Evolutionary conservation across 2,329 filamentous ascomycete species (phyloP).

Genomic region (Plectosphaerella cucumerina): DNA sequence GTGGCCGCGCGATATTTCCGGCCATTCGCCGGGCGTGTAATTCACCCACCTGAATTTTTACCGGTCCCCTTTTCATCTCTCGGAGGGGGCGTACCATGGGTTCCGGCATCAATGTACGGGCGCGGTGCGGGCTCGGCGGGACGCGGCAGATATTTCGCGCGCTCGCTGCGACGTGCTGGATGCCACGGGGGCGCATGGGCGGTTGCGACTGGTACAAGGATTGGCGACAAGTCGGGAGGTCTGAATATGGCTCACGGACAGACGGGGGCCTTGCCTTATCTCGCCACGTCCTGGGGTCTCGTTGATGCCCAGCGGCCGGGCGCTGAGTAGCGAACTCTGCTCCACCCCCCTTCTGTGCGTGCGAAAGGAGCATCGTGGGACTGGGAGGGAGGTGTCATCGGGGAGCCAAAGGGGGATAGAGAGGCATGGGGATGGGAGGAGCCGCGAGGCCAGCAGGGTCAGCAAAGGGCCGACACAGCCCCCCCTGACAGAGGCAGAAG

Average conservation of each 20-base stretch:
- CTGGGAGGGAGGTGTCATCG: too few species aligned
- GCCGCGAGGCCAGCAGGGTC: too few species aligned
- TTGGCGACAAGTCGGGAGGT: too few species aligned
- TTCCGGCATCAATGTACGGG: neutral
- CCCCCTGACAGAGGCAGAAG: too few species aligned
- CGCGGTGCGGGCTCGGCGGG: neutral
- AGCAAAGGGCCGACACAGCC: too few species aligned
- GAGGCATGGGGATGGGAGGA: too few species aligned
- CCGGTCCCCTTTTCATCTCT: neutral
- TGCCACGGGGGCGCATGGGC: neutral
- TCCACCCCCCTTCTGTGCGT: too few species aligned
- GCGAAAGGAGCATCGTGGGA: too few species aligned
- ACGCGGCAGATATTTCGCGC: neutral
- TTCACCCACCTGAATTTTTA: neutral
- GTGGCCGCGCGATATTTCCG: neutral
- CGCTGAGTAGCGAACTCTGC: neutral
- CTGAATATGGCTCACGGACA: neutral
- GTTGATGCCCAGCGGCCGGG: neutral
- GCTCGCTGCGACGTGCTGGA: neutral
- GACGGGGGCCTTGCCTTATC: neutral
- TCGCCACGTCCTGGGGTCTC: neutral
- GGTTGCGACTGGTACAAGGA: neutral
- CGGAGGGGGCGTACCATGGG: neutral
- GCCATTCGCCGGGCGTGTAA: neutral
- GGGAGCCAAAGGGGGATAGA: too few species aligned